Conservation (phyloP, 1,284 basidiomycete species). For the Ustilago nuda region DNA sequence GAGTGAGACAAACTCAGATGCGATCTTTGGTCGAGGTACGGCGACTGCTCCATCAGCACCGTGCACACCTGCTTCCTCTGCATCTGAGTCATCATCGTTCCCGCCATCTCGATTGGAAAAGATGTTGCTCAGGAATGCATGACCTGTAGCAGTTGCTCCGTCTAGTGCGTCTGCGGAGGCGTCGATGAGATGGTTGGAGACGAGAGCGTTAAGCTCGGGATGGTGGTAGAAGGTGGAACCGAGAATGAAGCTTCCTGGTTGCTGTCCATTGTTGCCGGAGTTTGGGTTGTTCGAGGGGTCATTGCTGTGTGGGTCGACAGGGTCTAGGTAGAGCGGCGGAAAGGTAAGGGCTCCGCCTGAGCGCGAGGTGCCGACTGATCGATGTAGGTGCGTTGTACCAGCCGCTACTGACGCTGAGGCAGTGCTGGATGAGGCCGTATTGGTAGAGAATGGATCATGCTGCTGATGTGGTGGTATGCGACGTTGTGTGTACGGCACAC, state of each 20-base stretch:
- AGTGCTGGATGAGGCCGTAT: conserved; percentile 6
- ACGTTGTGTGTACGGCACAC: conserved; percentile 35
- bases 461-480: conserved; percentile 16
- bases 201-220: conserved; percentile 43
- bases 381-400: conserved; percentile 2
- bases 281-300: conserved; percentile 19
- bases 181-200: conserved; percentile 43
- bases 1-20: conserved; percentile 41
- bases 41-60: conserved; percentile 16
- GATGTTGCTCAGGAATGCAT: conserved; percentile 29
- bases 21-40: conserved; percentile 43
- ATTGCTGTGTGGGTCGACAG: conserved; percentile 19
- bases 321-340: conserved; percentile 55
- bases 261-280: conserved; percentile 19
- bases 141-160: conserved; percentile 21
- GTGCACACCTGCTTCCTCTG: conserved; percentile 18
- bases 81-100: conserved; percentile 28
- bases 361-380: conserved; percentile 31
- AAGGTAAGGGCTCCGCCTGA: conserved; percentile 44
- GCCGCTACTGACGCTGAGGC: not conserved
- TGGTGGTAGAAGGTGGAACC: conserved; percentile 54
- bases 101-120: conserved; percentile 36
- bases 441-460: conserved; percentile 9
- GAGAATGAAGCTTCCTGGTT: conserved; percentile 36
- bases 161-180: conserved; percentile 31